Evolutionary conservation across 148 eudicot genomes (phyloP), one percentile per base, ranked within the genome.

Genomic region (Selenicereus undatus): DNA sequence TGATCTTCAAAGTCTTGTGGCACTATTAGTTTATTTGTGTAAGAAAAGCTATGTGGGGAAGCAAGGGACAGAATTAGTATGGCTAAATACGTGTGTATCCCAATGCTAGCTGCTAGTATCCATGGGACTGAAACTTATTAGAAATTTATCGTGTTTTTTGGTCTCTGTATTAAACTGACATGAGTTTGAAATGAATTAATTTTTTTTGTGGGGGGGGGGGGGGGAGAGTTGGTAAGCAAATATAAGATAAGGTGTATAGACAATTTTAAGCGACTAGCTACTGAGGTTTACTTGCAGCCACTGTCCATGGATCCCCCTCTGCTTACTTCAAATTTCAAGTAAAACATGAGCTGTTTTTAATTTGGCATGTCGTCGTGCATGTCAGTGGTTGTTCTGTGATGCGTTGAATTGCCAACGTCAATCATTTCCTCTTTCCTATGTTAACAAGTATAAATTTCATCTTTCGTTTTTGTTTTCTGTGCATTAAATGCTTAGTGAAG

Each of bases 101-200:
- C 6, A 20, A 16, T 74, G 35, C 30, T 10, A 11, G 30, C 4
- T 43, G 54, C 18, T 20, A 73, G 32, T 27, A 22, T 11, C 32
- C 58, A 24, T 48, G 60, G 27, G 60, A 74, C 76, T 73, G 51
- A 39, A 71, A 43, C 42, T 72, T 72, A 71, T 72, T 35, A 21
- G 75, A 72, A 35, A 13, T 39, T 14, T 42, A 16, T 36, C n/a
- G 76, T 45, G 20, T 73, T 50, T 73, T 4, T 39, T 39, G 5
- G 17, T 73, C 32, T 45, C 32, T 73, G 30, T 6, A 73, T 43
- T 48, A 43, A 10, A 45, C 20, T 73, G 56, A 45, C 2, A 66
- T 43, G 54, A n/a, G 27, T 7, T 3, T 45, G 6, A 45, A 8
- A 45, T 45, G 76, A 70, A 70, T 14, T n/a, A 45, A 32, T 32